These are phyloP conservation scores for Talaromyces verruculosus DNA, from an alignment of 2,329 filamentous ascomycete species.

Conservation along the genomic window DNA sequence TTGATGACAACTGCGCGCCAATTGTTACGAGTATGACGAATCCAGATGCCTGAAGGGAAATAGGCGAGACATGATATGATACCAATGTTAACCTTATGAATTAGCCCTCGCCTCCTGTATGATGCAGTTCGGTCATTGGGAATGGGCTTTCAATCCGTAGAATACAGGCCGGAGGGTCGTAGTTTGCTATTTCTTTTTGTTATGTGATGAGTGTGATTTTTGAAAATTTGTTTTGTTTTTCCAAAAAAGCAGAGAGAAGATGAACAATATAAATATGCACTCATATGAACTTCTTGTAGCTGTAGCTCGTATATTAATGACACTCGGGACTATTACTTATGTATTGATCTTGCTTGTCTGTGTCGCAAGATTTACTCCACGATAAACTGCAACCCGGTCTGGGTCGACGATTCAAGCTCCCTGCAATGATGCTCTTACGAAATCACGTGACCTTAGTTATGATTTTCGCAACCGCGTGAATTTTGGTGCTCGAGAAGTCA, in stretches of 20 bases:
- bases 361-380: no score
- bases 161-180: conserved; percentile 31
- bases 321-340: no score
- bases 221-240: conserved; percentile 33
- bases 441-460: conserved; percentile 15
- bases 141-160: conserved; percentile 31
- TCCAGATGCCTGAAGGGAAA: conserved; percentile 29
- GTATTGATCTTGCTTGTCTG: neutral
- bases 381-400: no score
- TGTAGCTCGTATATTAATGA: no score
- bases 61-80: conserved; percentile 23
- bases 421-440: neutral
- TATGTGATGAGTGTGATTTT: conserved; percentile 32
- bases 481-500: neutral
- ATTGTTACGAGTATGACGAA: conserved; percentile 47
- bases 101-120: conserved; percentile 20
- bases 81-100: conserved; percentile 23
- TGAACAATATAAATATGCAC: conserved; percentile 29
- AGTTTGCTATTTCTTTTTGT: conserved; percentile 29
- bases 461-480: conserved; percentile 14
- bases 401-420: neutral
- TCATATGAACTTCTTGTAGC: neutral
- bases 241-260: conserved; percentile 27
- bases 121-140: conserved; percentile 21
- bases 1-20: conserved; percentile 38